Base-by-base conservation (phyloP, 352 stramenopile species). In the Phytopythium cucurbitacearum region DNA sequence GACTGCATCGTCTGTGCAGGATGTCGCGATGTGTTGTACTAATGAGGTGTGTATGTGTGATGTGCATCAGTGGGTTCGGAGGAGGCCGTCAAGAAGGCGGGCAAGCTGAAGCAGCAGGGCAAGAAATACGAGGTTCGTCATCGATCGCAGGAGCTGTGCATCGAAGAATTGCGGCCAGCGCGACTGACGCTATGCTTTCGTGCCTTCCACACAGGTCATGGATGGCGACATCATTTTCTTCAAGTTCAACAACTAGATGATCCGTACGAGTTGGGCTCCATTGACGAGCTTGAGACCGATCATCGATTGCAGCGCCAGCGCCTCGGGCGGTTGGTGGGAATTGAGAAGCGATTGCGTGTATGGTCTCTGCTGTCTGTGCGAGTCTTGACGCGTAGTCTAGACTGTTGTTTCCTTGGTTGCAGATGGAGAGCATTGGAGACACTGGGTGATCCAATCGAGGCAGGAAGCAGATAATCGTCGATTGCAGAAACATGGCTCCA, bases 221-320 rank as follows among this genome's bases (percentile, higher is more conserved):
- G 83, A 94, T 52, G 86, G 86, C 37, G 86, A 96, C 69, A 85
- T 94, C 75, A 91, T 96, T 68, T 91, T 91, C 65, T 96, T 96
- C 81, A 96, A 94, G 76, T 94, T 94, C 62, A 96, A 96, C 84
- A 95, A 90, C 73, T 95, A 92, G 73, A 65, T 62, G 33, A 28
- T 28, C 21, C 21, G 21, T 28, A 28, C 21, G 21, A 28, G 21
- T 28, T 28, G 21, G 21, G 21, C 21, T 28, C 21, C 21, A 28
- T 28, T 28, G 21, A 28, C 21, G 21, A 28, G 21, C 21, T 28
- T 28, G 21, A 28, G 21, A 28, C 21, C 21, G 21, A 28, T 28
- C 21, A 28, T 28, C 21, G 21, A 28, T 28, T 28, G 21, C 21
- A 28, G 21, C 21, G 21, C 21, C 21, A 28, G 21, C 21, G 21